Base-by-base conservation (phyloP, 1,139 yeast species). In the Saccharomyces hybrid region DNA sequence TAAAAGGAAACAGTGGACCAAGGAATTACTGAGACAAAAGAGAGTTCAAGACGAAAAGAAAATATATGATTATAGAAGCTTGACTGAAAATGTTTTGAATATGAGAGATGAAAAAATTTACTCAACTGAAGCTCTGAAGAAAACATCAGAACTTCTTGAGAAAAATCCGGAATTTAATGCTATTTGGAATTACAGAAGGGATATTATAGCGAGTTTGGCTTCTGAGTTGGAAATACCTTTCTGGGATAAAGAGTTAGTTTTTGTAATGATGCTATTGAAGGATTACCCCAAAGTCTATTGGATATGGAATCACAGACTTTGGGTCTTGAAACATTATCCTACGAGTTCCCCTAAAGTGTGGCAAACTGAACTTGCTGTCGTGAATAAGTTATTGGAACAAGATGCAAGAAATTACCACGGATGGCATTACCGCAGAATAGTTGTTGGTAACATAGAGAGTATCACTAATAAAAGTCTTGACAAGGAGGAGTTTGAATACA, bases 291-390 rank as follows among this genome's bases (percentile, higher is more conserved):
- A 93, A 68, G 88, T 91, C 44, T 93, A 93, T 68, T 91, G 98
- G 97, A 84, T 93, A 20, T 93, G 98, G 97, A 87, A 86, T 64
- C 98, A 93, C 69, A 77, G 99, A 32, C 73, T 80, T 23, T 93
- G 99, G 99, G 80, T 88, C 52, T 72, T 93, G 47, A 76, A 78
- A 54, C 74, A 77, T 56, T 74, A 82, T 50, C 82, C 85, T 5
- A 64, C 67, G 0, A 78, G 80, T 4, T 57, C 63, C 3, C 50
- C 55, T 5, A 54, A 54, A 16, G 74, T 85, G 54, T 90, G 96
- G 95, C 68, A 75, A n/a, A 71, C 70, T 50, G 99, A 93, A 66
- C 72, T 93, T 62, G 77, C 70, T 1, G 77, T 89, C 8, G 91
- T 88, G 1, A 80, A 81, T 52, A 84, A 82, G 64, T 73, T 93